Percentiles rank a stretch among this genome's conserved stretches.
Evolutionary conservation across 2,329 filamentous ascomycete genomes (phyloP).

Genomic region (Tolypocladium nubicola): DNA sequence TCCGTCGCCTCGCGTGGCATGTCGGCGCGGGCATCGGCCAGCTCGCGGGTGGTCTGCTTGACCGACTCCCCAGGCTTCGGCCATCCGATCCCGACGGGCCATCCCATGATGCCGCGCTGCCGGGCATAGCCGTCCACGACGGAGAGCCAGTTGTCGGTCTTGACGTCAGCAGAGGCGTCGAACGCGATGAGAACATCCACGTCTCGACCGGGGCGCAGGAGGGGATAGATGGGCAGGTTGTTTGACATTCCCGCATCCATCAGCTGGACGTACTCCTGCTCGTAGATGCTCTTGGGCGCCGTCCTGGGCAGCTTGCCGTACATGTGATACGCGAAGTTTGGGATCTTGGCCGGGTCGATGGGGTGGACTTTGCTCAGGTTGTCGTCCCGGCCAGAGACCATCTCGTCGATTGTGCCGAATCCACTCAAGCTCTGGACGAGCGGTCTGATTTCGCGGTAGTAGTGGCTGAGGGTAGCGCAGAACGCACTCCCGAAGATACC

Average conservation of each 20-base stretch:
- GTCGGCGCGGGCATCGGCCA: slow-evolving; percentile 55
- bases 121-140: slow-evolving; percentile 88
- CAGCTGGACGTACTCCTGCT: slow-evolving; percentile 60
- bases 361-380: slow-evolving; percentile 89
- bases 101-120: slow-evolving; percentile 84
- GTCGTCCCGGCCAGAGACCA: slow-evolving; percentile 73
- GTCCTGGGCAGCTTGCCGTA: slow-evolving; percentile 61
- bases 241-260: slow-evolving; percentile 99
- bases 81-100: slow-evolving; percentile 94
- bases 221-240: slow-evolving; percentile 90
- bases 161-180: slow-evolving; percentile 87
- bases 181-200: slow-evolving; percentile 89
- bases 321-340: slow-evolving; percentile 83
- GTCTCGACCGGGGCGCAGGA: slow-evolving; percentile 77
- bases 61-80: slow-evolving; percentile 52
- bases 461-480: slow-evolving; percentile 89
- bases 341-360: slow-evolving; percentile 81
- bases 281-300: slow-evolving; percentile 67
- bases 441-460: slow-evolving; percentile 89
- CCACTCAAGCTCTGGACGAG: slow-evolving; percentile 65
- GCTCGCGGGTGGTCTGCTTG: slow-evolving; percentile 49
- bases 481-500: slow-evolving; percentile 97
- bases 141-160: slow-evolving; percentile 91
- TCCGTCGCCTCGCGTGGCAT: slow-evolving; percentile 48
- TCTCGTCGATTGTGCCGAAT: slow-evolving; percentile 65